Evolutionary conservation across 257 asterid species (phyloP), one percentile per base, ranked within the genome.

Genomic region (Marsdenia floribunda): DNA sequence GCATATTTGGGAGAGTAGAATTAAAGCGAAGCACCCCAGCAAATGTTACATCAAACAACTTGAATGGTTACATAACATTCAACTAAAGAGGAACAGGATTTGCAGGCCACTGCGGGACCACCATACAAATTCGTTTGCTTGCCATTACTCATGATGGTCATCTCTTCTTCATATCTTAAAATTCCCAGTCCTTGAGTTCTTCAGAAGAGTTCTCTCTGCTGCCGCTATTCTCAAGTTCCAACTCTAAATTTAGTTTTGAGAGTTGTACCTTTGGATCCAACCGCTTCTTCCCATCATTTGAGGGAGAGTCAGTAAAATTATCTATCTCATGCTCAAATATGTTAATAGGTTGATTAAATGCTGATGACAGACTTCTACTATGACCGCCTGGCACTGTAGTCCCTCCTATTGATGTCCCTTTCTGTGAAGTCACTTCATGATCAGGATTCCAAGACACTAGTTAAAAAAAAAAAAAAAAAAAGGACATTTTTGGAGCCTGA

Each of bases 161-260:
- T 35, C 80, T 81, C 79, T 86, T 80, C 29, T 87, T 89, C 69
- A 79, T 18, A 24, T 76, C 88, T 68, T 93, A 96, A 46, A 85
- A 93, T 74, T 91, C 95, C 98, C 98, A 91, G 29, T 89, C 97
- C 46, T 79, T 74, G 71, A 75, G 77, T 3, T 93, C 98, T 35
- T 90, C 98, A 24, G 84, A 75, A 46, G 88, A 79, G 78, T 75
- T 79, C 54, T 80, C 82, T 74, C 79, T 78, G 73, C 82, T 85
- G 71, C 84, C 85, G 71, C 84, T 86, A 55, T 85, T 82, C 86
- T 94, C 98, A 60, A 91, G 91, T 78, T 91, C 97, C 82, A 90
- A 73, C 82, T 91, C 97, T 79, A 85, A 13, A 71, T 85, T 87
- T 70, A 91, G 60, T 82, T 84, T 85, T 15, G 93, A 85, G 54